Evolutionary conservation across 495 filamentous ascomycete genomes (phyloP).

Genomic region (Aspergillus conjunctus): DNA sequence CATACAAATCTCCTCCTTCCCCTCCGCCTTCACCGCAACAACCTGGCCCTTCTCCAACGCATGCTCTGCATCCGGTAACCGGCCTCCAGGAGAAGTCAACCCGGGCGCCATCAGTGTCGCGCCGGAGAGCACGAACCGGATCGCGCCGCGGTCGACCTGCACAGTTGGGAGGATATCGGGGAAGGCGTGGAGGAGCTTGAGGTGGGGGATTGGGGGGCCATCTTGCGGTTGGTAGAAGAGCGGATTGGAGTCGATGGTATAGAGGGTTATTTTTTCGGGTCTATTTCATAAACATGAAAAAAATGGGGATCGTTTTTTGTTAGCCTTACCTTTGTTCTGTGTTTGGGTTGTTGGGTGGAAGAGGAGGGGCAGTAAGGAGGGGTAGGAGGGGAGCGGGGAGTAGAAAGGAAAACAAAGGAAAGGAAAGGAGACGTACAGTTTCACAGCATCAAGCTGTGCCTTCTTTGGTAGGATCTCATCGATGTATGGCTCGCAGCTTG

Average conservation of each 20-base stretch:
- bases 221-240: constrained; percentile 93
- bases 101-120: constrained; percentile 96
- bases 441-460: constrained; percentile 84
- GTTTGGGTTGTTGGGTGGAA: neutral
- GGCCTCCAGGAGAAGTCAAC: constrained; percentile 77
- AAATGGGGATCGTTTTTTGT: neutral
- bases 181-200: constrained; percentile 69
- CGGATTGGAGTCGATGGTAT: constrained; percentile 71
- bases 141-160: constrained; percentile 87
- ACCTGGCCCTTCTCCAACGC: constrained; percentile 72
- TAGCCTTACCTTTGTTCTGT: constrained; percentile 13
- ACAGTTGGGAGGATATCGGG: constrained; percentile 51
- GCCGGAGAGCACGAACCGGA: constrained; percentile 91
- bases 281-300: constrained; percentile 33
- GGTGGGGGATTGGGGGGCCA: constrained; percentile 75
- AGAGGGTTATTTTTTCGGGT: constrained; percentile 84
- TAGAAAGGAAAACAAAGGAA: neutral
- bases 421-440: constrained; percentile 55
- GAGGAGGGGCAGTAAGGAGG: neutral
- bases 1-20: constrained; percentile 87
- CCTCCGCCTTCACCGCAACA: constrained; percentile 88
- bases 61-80: constrained; percentile 62
- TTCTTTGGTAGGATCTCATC: constrained; percentile 97
- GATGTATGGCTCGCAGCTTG: constrained; percentile 82
- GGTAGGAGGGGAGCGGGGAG: constrained; percentile 2